These are phyloP conservation scores for Botrytis elliptica DNA, from an alignment of 2,329 filamentous ascomycete species.

Conservation along the genomic window DNA sequence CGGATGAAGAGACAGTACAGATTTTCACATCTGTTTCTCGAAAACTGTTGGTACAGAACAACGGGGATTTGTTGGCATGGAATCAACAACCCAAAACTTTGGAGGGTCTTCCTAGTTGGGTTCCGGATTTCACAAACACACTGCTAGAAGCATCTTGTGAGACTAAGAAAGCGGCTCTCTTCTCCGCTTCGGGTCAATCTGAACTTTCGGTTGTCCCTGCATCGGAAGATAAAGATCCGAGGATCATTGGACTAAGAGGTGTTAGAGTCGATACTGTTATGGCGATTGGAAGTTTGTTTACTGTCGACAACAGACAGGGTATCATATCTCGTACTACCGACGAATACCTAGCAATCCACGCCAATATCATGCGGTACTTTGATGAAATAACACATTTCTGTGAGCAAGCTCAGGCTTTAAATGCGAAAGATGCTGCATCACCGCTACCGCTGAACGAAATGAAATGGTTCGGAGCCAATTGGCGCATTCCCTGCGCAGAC, in stretches of 20 bases:
- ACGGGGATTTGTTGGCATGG: constrained; percentile 20
- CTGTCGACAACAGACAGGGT: neutral
- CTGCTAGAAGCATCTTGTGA: constrained; percentile 3
- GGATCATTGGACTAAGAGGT: neutral
- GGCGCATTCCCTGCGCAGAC: constrained; percentile 22
- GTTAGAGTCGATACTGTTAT: neutral
- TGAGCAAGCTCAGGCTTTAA: neutral
- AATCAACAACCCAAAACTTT: constrained; percentile 16
- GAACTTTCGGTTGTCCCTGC: neutral
- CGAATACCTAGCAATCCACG: neutral
- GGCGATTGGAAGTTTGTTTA: neutral
- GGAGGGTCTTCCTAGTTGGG: constrained; percentile 17
- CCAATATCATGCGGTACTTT: neutral
- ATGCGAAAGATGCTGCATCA: too few species aligned
- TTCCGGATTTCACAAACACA: constrained; percentile 18
- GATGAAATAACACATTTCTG: constrained; percentile 13
- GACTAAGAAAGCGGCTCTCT: neutral
- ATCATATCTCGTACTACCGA: neutral
- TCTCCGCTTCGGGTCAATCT: neutral
- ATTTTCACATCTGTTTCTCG: constrained; percentile 17
- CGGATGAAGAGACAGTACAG: constrained; percentile 5
- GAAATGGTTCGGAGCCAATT: constrained; percentile 18
- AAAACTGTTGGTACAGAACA: constrained; percentile 5
- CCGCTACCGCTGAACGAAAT: neutral
- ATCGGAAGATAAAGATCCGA: neutral